These are phyloP conservation scores for Polytrichum commune DNA, from an alignment of 225 moss, liverwort and hornwort genomes.

Conservation along the genomic window DNA sequence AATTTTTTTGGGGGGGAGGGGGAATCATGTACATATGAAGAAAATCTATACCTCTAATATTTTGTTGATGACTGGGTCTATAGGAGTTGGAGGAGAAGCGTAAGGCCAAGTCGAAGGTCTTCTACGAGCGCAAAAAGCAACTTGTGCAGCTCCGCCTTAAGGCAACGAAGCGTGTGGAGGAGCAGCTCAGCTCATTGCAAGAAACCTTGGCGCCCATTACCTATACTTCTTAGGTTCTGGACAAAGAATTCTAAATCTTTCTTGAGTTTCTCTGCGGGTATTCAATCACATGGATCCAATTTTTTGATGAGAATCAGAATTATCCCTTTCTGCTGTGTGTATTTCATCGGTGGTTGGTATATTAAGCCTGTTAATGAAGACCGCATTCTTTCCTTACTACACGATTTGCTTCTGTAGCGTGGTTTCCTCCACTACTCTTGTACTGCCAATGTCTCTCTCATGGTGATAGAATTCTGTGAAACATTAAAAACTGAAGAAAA, in stretches of 20 bases:
- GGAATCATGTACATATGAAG: too few relatives aligned
- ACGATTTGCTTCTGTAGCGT: too few relatives aligned
- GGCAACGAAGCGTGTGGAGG: constrained; percentile 68
- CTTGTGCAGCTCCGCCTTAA: constrained; percentile 78
- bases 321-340: too few relatives aligned
- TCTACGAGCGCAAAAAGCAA: constrained; percentile 95
- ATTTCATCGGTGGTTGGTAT: too few relatives aligned
- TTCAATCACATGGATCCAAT: constrained; percentile 20
- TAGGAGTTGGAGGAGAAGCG: constrained; percentile 95
- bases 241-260: constrained; percentile 13
- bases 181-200: constrained; percentile 60
- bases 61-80: not conserved
- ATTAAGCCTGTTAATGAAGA: too few relatives aligned
- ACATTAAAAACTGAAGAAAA: too few relatives aligned
- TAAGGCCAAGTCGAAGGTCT: constrained; percentile 91
- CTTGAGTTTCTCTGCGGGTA: constrained; percentile 13
- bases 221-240: constrained; percentile 51
- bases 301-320: constrained; percentile 26
- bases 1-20: too few relatives aligned
- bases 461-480: too few relatives aligned
- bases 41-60: too few relatives aligned
- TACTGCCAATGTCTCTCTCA: too few relatives aligned
- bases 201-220: constrained; percentile 68
- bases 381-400: too few relatives aligned
- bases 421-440: too few relatives aligned